These are phyloP conservation scores for Funneliformis geosporum DNA, from an alignment of 192 early-diverging fungal species.

Conservation along the genomic window DNA sequence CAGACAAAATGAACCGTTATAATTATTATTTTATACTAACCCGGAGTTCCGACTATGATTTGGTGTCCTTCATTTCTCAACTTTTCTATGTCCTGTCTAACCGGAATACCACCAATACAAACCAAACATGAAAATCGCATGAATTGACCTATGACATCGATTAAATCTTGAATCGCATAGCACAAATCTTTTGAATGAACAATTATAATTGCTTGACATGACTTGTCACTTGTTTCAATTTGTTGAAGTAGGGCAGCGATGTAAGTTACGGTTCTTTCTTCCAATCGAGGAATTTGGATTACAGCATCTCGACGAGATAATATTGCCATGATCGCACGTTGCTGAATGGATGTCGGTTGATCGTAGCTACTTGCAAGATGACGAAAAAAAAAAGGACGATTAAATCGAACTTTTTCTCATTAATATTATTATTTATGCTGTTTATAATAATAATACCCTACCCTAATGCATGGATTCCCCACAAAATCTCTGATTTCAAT, in stretches of 20 bases:
- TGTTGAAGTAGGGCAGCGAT: slow-evolving; percentile 24
- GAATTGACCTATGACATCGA: not conserved
- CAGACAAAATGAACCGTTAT: not conserved
- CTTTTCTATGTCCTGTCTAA: slow-evolving; percentile 4
- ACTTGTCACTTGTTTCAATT: not conserved
- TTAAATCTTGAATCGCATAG: slow-evolving; percentile 14
- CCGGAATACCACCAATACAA: slow-evolving; percentile 13
- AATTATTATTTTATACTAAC: not conserved
- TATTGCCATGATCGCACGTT: slow-evolving; percentile 10
- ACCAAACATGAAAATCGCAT: not conserved
- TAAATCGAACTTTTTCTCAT: not conserved
- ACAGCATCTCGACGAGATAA: slow-evolving; percentile 7
- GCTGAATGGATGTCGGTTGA: slow-evolving; percentile 20
- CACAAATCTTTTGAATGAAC: slow-evolving; percentile 24
- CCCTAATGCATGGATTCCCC: slow-evolving; percentile 12
- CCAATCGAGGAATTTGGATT: slow-evolving; percentile 21
- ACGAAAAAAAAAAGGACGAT: not conserved
- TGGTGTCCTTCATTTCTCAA: slow-evolving; percentile 12
- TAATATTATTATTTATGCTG: too few species aligned
- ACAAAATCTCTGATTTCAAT: slow-evolving; percentile 8
- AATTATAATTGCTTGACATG: slow-evolving; percentile 24
- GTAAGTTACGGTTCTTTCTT: slow-evolving; percentile 17
- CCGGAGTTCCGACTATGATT: slow-evolving; percentile 26
- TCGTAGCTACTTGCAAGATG: slow-evolving; percentile 1
- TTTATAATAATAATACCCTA: too few species aligned